Evolutionary conservation across 2,329 filamentous ascomycete species (phyloP).

Genomic region (Diaporthe citri): DNA sequence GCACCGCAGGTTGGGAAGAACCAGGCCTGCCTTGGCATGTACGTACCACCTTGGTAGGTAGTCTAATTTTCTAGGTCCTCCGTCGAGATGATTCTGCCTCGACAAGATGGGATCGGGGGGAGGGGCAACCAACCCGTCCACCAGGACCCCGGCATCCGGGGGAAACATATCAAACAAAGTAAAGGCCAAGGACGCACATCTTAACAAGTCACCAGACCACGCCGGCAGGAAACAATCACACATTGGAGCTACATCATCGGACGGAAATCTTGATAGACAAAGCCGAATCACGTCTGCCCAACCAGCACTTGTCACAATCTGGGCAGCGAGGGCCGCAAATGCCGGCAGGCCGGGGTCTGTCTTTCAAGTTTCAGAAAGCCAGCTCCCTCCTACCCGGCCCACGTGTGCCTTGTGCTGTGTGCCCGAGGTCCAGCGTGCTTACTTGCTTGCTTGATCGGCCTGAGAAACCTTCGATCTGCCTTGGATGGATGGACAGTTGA

Average conservation of each 20-base stretch:
- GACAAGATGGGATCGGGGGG: too few species aligned
- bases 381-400: background rate
- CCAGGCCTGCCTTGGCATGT: background rate
- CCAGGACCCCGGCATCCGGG: background rate
- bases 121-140: too few species aligned
- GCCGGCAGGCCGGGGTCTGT: constrained; percentile 1
- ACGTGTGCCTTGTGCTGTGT: background rate
- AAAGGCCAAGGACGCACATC: constrained; percentile 16
- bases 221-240: background rate
- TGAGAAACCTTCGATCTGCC: background rate
- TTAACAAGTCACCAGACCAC: background rate
- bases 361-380: constrained; percentile 7
- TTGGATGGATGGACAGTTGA: background rate
- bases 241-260: constrained; percentile 9
- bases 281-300: background rate
- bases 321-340: constrained; percentile 11
- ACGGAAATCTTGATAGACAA: constrained; percentile 19
- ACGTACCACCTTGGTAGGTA: too few species aligned
- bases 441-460: background rate
- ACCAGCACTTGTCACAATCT: constrained; percentile 18
- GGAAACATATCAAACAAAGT: background rate
- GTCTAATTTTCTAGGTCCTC: background rate
- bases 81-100: background rate
- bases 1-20: background rate
- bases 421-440: background rate